Percentiles rank a stretch among this genome's conserved stretches.
phyloP scores from a whole-genome alignment of 192 early-diverging fungal genomes.

The Chytriomyces hyalinus region DNA sequence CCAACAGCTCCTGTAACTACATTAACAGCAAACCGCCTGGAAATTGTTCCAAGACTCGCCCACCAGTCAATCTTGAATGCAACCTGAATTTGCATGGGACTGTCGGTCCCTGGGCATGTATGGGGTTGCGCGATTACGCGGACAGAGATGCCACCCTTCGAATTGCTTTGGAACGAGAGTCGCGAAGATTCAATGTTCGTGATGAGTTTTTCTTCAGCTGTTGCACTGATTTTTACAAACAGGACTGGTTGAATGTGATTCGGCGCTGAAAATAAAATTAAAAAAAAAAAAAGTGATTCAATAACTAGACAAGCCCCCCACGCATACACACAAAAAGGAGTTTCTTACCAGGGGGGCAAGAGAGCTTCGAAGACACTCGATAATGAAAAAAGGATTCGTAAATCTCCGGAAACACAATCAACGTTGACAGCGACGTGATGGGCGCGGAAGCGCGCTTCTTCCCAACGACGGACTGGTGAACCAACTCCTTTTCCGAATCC shows the following conservation, averaged over 20 bases:
- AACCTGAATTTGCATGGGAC: not conserved
- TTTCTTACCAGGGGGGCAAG: not conserved
- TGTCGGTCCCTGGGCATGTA: not conserved
- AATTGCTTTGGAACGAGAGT: conserved; percentile 5
- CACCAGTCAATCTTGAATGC: not conserved
- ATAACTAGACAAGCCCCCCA: not conserved
- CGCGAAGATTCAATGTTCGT: not conserved
- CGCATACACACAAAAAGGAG: not conserved
- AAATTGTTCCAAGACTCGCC: conserved; percentile 12
- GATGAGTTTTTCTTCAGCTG: conserved; percentile 3
- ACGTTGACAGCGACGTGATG: not conserved
- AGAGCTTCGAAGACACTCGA: not conserved
- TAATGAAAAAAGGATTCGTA: not conserved
- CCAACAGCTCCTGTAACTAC: not conserved
- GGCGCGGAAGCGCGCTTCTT: not conserved
- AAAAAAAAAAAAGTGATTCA: not conserved
- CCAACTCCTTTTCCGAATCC: not conserved
- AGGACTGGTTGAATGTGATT: not conserved
- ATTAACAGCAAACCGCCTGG: not conserved
- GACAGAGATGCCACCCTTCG: not conserved
- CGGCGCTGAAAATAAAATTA: not conserved
- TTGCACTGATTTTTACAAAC: not conserved
- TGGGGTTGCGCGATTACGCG: not conserved
- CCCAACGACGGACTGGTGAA: not conserved
- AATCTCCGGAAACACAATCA: not conserved